These are phyloP conservation scores for Taphrina flavorubra DNA, from an alignment of 1,139 yeast species.

Conservation along the genomic window DNA sequence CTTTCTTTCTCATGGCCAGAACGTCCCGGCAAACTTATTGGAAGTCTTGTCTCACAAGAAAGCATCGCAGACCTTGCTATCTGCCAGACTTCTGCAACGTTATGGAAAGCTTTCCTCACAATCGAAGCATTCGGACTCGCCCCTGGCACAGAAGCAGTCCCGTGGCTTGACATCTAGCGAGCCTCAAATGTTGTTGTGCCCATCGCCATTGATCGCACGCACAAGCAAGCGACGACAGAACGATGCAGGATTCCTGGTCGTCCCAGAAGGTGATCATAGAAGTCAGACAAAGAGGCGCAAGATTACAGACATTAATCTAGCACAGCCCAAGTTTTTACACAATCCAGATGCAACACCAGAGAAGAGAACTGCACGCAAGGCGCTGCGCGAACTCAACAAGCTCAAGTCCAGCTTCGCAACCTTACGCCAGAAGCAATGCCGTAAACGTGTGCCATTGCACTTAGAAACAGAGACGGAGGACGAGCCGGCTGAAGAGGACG, in stretches of 20 bases:
- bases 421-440: neutral
- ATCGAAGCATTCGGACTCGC: neutral
- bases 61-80: neutral
- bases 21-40: neutral
- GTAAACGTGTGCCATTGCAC: constrained; percentile 1
- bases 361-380: constrained; percentile 9
- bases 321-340: neutral
- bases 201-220: constrained; percentile 1
- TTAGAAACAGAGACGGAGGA: neutral
- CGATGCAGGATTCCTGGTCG: neutral
- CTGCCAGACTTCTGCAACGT: constrained; percentile 10
- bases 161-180: neutral
- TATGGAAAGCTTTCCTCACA: neutral
- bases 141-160: neutral
- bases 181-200: neutral
- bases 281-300: neutral
- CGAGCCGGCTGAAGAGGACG: constrained; percentile 17
- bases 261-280: neutral
- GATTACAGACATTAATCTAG: neutral
- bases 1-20: neutral
- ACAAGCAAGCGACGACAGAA: neutral
- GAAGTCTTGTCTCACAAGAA: constrained; percentile 10
- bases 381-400: constrained; percentile 30
- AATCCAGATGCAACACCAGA: neutral
- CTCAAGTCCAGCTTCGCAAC: constrained; percentile 20